phyloP scores from a whole-genome alignment of 2,329 filamentous ascomycete species.

The Thielaviopsis musarum region DNA sequence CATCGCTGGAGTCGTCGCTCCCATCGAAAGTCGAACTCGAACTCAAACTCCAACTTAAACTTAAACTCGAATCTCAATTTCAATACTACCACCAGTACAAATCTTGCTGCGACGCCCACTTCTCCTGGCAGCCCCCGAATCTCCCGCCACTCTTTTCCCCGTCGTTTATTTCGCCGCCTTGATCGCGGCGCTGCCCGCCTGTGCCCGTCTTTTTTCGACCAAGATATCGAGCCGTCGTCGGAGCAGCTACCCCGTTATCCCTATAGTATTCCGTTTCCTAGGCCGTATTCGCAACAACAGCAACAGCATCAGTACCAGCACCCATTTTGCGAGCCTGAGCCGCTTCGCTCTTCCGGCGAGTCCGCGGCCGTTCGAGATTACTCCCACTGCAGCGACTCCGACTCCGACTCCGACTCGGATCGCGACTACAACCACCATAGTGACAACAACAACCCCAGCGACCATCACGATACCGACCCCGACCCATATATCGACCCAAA shows the following conservation, averaged over 20 bases:
- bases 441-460: not conserved
- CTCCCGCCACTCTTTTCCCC: constrained; percentile 3
- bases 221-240: not conserved
- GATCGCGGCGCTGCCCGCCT: constrained; percentile 8
- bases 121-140: not conserved
- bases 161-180: constrained; percentile 8
- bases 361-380: not conserved
- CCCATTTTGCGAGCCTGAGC: not conserved
- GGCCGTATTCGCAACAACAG: not conserved
- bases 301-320: not conserved
- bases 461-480: not conserved
- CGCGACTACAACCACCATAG: not conserved
- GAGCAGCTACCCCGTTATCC: not conserved
- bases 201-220: not conserved
- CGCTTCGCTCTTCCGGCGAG: not conserved
- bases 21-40: too few species aligned
- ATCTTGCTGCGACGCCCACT: not conserved
- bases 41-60: too few species aligned
- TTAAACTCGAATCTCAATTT: not conserved
- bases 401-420: not conserved
- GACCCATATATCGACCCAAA: not conserved
- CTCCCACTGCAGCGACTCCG: not conserved
- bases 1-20: not conserved
- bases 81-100: not conserved
- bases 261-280: not conserved